Conservation (phyloP, 208 protist genomes). For the Endotrypanum monterogeii region DNA sequence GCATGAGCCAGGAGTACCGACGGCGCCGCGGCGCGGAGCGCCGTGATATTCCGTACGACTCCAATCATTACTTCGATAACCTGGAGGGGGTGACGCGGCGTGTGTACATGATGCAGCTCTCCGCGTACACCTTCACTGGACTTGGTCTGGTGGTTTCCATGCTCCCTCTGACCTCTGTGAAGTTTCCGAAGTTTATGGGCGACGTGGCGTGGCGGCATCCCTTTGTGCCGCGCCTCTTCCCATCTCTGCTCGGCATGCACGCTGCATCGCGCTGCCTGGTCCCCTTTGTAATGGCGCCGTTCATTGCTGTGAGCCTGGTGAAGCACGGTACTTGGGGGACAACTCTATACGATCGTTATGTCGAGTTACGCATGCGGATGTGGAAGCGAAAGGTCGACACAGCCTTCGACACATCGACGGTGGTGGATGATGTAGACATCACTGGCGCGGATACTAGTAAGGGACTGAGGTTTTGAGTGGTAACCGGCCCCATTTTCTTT, state of each 20-base stretch:
- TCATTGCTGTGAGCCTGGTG: constrained; percentile 57
- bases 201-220: constrained; percentile 86
- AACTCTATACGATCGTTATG: constrained; percentile 83
- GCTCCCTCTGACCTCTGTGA: constrained; percentile 70
- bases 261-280: constrained; percentile 79
- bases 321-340: constrained; percentile 59
- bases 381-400: constrained; percentile 78
- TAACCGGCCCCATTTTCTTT: background rate
- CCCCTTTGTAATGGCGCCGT: constrained; percentile 85
- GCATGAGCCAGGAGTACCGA: constrained; percentile 73
- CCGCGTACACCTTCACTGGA: constrained; percentile 58
- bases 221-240: constrained; percentile 87
- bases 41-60: constrained; percentile 57
- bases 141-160: constrained; percentile 58
- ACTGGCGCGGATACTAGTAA: constrained; percentile 33
- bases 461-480: constrained; percentile 8
- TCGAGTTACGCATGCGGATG: constrained; percentile 71
- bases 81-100: constrained; percentile 76
- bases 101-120: constrained; percentile 70
- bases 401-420: constrained; percentile 72
- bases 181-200: constrained; percentile 89
- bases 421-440: constrained; percentile 65
- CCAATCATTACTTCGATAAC: constrained; percentile 79
- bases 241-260: constrained; percentile 78
- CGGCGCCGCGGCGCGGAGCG: constrained; percentile 67